Conservation (phyloP, 306 rosid genomes). For the Acacia confusa region DNA sequence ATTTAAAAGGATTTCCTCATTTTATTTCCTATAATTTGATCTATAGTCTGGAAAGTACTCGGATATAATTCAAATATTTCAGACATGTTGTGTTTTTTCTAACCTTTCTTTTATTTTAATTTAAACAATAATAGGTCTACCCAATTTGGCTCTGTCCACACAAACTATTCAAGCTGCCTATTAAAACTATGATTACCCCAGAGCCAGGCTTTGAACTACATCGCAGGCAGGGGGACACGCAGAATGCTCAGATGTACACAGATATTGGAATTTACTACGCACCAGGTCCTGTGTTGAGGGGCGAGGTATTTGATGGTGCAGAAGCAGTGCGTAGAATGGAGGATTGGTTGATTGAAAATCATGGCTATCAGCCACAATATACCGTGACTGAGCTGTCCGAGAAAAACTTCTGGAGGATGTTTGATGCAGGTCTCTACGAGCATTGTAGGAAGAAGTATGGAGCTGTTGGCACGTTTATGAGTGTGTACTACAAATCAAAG, state of each 20-base stretch:
- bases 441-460: conserved; percentile 72
- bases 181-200: conserved; percentile 74
- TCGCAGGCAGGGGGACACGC: conserved; percentile 89
- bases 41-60: neutral
- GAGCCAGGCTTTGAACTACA: conserved; percentile 94
- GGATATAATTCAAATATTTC: neutral
- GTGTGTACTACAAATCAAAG: conserved; percentile 94
- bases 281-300: conserved; percentile 92
- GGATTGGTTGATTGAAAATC: conserved; percentile 85
- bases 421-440: conserved; percentile 84
- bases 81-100: neutral
- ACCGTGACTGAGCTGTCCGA: conserved; percentile 89
- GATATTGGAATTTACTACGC: conserved; percentile 94
- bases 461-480: conserved; percentile 93
- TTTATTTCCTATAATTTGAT: conserved; percentile 22
- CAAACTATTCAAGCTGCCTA: conserved; percentile 71
- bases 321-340: conserved; percentile 85
- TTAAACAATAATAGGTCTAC: conserved; percentile 62
- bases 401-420: conserved; percentile 95
- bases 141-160: conserved; percentile 98
- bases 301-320: conserved; percentile 84
- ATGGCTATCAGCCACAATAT: conserved; percentile 91
- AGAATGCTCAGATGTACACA: conserved; percentile 84
- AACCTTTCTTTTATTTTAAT: neutral
- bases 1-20: conserved; percentile 3